phyloP scores from a whole-genome alignment of 2,329 filamentous ascomycete genomes.

The Rutstroemia sp. region DNA sequence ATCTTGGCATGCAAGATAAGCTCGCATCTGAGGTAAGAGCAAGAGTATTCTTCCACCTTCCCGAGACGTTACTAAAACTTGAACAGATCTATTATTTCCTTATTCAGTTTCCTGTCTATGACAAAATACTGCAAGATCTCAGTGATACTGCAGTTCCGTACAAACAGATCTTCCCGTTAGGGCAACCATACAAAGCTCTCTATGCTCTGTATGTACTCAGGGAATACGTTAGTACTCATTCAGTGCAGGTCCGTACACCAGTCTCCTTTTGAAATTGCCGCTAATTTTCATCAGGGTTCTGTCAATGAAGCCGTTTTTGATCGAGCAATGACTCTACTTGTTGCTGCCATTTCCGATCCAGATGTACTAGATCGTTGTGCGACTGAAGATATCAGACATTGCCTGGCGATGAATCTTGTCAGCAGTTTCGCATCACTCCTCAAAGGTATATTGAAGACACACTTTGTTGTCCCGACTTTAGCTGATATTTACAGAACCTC shows the following conservation, averaged over 20 bases:
- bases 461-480: conserved; percentile 5
- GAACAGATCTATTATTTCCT: conserved; percentile 63
- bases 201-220: conserved; percentile 64
- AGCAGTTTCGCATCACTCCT: conserved; percentile 49
- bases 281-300: conserved; percentile 17
- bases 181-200: conserved; percentile 63
- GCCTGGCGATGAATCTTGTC: conserved; percentile 47
- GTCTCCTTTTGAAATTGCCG: neutral
- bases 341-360: conserved; percentile 52
- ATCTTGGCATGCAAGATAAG: conserved; percentile 65
- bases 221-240: conserved; percentile 43
- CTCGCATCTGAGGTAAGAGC: conserved; percentile 56
- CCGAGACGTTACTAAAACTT: conserved; percentile 3
- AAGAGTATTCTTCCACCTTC: neutral
- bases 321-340: conserved; percentile 44
- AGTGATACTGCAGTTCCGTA: conserved; percentile 45
- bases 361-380: conserved; percentile 41
- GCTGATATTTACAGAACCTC: conserved; percentile 30
- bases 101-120: conserved; percentile 60
- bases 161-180: conserved; percentile 57
- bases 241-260: conserved; percentile 22
- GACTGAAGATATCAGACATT: conserved; percentile 38
- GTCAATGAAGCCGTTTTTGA: conserved; percentile 32
- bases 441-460: conserved; percentile 35
- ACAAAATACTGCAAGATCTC: conserved; percentile 52